Evolutionary conservation across 805 yeast genomes (phyloP), one percentile per base, ranked within the genome.

Genomic region (Metschnikowia kofuensis): DNA sequence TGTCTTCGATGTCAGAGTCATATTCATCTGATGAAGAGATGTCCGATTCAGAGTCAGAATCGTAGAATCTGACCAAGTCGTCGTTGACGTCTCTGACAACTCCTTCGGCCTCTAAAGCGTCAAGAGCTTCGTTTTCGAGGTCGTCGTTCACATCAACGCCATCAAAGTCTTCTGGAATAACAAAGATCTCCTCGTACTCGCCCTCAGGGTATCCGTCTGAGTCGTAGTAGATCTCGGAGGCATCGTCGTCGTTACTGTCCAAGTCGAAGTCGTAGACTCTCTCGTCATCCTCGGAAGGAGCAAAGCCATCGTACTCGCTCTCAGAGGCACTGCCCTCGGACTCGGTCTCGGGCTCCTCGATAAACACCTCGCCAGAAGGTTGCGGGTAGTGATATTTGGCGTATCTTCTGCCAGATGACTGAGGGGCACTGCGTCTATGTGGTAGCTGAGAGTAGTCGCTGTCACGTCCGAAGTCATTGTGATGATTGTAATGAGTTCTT

Each of bases 261-360:
- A 69, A 60, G 49, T 61, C 65, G 36, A 67, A 67, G 45, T 67
- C 69, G 45, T 62, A 66, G 30, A 36, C 46, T 31, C 50, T 53
- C 16, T 51, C 51, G 38, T 67, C 74, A 40, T 62, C 52, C 35
- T 52, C 54, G 9, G 58, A 51, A 26, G 30, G 51, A 4, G 55
- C 58, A 31, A 40, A 51, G 15, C 59, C 57, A 34, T 58, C 62
- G 43, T 52, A 54, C 36, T 59, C 64, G 47, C 59, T 51, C 29
- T 59, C 64, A 32, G 59, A 57, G 12, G 51, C 58, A 34, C 53
- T 61, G 26, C 50, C 51, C 41, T 65, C 72, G 14, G 62, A 61
- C 35, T 68, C 74, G 44, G 70, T 65, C 40, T 65, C 69, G 30
- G 78, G 77, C 56, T 73, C 78, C 62, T 73, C 78, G 32, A 73